These are phyloP conservation scores for Solanum virginianum DNA, from an alignment of 257 asterid genomes.

Conservation along the genomic window DNA sequence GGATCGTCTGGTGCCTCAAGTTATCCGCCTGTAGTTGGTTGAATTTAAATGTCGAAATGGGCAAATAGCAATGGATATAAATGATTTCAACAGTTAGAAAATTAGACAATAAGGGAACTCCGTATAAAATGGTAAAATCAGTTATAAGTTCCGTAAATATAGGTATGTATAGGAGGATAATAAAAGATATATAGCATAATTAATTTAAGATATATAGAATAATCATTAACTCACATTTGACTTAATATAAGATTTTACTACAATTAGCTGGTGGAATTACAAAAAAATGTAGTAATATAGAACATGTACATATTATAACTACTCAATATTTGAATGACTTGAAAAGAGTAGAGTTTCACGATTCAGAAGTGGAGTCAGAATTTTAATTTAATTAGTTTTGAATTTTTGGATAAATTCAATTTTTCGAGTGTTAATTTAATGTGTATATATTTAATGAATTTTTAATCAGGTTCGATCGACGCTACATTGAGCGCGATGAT, in stretches of 20 bases:
- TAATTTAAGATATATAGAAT: no score
- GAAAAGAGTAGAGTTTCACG: not conserved
- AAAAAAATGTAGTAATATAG: not conserved
- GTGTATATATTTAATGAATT: not conserved
- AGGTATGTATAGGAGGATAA: no score
- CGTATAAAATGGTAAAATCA: no score
- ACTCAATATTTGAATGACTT: not conserved
- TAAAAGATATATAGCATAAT: no score
- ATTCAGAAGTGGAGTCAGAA: not conserved
- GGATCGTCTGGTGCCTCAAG: slow-evolving; percentile 59
- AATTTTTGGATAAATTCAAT: not conserved
- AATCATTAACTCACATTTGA: no score
- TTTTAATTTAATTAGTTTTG: accelerated
- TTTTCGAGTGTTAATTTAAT: not conserved
- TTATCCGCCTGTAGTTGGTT: slow-evolving; percentile 50
- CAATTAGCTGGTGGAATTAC: not conserved
- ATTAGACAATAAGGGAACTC: no score
- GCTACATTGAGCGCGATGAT: not conserved
- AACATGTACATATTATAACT: not conserved
- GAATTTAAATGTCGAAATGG: no score
- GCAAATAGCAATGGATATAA: no score
- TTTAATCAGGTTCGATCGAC: no score
- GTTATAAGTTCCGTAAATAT: no score
- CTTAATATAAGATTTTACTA: not conserved
- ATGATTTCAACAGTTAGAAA: no score